These are phyloP conservation scores for Cryptococcus amylolentus DNA, from an alignment of 1,284 basidiomycete species.

Conservation along the genomic window DNA sequence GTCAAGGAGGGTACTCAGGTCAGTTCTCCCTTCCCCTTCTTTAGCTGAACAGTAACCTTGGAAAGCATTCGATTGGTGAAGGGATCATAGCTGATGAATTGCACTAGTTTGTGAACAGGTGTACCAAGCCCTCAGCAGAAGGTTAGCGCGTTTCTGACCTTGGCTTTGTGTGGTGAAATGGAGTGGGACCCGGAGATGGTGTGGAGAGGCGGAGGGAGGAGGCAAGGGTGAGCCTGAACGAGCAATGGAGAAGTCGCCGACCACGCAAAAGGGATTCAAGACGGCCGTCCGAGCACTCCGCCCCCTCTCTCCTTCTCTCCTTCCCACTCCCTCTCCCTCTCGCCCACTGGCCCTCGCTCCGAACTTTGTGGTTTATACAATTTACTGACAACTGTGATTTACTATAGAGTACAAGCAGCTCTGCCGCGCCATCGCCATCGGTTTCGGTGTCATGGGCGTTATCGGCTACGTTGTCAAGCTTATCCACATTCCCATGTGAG, in stretches of 20 bases:
- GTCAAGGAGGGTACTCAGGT: constrained; percentile 90
- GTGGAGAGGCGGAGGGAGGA: too few species aligned
- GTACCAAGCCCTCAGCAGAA: constrained; percentile 94
- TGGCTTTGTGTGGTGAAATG: too few species aligned
- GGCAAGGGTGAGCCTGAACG: too few species aligned
- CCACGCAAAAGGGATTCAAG: too few species aligned
- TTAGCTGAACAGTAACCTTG: too few species aligned
- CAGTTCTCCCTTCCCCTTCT: background rate
- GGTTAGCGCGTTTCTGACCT: constrained; percentile 56
- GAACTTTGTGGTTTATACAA: too few species aligned
- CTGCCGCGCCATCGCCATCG: constrained; percentile 87
- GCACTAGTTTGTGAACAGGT: constrained; percentile 84
- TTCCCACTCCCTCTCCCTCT: background rate
- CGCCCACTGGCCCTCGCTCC: background rate
- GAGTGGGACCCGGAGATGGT: too few species aligned
- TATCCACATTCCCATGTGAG: constrained; percentile 92
- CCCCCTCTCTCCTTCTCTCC: background rate
- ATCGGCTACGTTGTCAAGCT: constrained; percentile 94
- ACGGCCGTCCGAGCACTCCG: background rate
- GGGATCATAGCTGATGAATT: background rate
- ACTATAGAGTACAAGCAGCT: constrained; percentile 81
- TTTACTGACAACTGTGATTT: background rate
- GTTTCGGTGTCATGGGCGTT: constrained; percentile 97
- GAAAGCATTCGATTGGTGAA: background rate
- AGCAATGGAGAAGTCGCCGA: too few species aligned